These are phyloP conservation scores for Calonectria hawksworthii DNA, from an alignment of 2,329 filamentous ascomycete species.

Conservation along the genomic window DNA sequence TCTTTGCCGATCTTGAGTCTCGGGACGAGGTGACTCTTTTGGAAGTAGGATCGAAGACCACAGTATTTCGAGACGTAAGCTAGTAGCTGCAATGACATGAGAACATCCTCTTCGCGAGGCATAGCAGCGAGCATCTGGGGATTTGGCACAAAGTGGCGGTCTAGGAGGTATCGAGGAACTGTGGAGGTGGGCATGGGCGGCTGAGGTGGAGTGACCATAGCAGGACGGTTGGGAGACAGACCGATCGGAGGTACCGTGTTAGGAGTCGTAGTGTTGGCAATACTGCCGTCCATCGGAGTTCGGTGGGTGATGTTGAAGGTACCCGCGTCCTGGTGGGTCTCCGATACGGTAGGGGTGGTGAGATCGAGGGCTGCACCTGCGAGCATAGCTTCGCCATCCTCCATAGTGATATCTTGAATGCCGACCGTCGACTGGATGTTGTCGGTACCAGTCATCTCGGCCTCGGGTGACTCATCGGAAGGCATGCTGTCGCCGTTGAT, in stretches of 20 bases:
- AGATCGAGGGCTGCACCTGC: constrained; percentile 81
- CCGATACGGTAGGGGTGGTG: constrained; percentile 83
- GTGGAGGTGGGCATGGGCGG: constrained; percentile 79
- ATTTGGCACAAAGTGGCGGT: constrained; percentile 78
- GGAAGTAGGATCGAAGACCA: constrained; percentile 94
- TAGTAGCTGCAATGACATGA: constrained; percentile 97
- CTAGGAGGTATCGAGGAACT: constrained; percentile 84
- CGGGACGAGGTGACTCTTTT: constrained; percentile 93
- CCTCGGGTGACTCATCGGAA: constrained; percentile 82
- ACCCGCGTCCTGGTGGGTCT: constrained; percentile 83
- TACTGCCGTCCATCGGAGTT: constrained; percentile 85
- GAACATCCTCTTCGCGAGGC: constrained; percentile 96
- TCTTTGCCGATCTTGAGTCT: constrained; percentile 91
- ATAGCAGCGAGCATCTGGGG: constrained; percentile 88
- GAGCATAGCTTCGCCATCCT: constrained; percentile 84
- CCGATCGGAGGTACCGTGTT: constrained; percentile 76
- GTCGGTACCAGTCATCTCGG: constrained; percentile 83
- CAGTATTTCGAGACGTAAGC: constrained; percentile 99
- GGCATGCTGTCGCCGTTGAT: constrained; percentile 85
- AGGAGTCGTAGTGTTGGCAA: constrained; percentile 79
- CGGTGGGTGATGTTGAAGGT: constrained; percentile 96
- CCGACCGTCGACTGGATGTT: constrained; percentile 87
- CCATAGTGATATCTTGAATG: constrained; percentile 85
- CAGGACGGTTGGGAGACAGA: constrained; percentile 80
- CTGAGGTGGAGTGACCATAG: constrained; percentile 79